These are phyloP conservation scores for Claviceps citrina DNA, from an alignment of 2,329 filamentous ascomycete species.

Conservation along the genomic window DNA sequence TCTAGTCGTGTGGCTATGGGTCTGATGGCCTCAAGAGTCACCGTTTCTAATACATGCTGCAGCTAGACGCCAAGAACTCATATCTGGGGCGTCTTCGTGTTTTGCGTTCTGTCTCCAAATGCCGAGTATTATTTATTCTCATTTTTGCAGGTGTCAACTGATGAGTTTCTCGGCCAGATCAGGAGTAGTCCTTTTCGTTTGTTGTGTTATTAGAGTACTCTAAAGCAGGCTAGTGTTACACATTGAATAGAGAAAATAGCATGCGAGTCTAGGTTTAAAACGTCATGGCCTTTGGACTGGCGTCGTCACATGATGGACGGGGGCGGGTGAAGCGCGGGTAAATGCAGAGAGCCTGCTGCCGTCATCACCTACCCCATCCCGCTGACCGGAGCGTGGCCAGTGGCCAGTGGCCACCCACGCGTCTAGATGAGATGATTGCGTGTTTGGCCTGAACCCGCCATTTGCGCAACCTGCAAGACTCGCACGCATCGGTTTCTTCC, in stretches of 20 bases:
- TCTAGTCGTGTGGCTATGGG: background rate
- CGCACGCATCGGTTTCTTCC: background rate
- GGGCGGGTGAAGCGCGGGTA: constrained; percentile 15
- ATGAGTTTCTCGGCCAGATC: background rate
- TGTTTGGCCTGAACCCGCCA: too few species aligned
- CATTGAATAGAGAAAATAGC: too few species aligned
- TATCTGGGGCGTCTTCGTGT: constrained; percentile 1
- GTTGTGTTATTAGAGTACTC: constrained; percentile 2
- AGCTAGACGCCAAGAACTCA: background rate
- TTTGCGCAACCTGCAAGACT: background rate
- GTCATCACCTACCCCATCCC: too few species aligned
- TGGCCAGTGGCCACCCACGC: too few species aligned
- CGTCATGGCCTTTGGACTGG: too few species aligned
- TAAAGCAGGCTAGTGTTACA: background rate
- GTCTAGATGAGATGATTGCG: background rate
- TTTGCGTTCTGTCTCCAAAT: background rate
- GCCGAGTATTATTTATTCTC: too few species aligned
- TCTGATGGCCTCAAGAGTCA: background rate
- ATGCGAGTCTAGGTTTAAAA: too few species aligned
- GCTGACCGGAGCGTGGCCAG: too few species aligned
- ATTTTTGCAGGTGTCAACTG: background rate
- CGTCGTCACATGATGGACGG: constrained; percentile 19
- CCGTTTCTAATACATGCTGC: background rate
- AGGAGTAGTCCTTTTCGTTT: constrained; percentile 3
- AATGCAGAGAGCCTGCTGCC: constrained; percentile 16